Percentiles rank a stretch among this genome's conserved stretches.
Conservation (phyloP, 2,329 filamentous ascomycete genomes). For the Alternaria ethzedia region DNA sequence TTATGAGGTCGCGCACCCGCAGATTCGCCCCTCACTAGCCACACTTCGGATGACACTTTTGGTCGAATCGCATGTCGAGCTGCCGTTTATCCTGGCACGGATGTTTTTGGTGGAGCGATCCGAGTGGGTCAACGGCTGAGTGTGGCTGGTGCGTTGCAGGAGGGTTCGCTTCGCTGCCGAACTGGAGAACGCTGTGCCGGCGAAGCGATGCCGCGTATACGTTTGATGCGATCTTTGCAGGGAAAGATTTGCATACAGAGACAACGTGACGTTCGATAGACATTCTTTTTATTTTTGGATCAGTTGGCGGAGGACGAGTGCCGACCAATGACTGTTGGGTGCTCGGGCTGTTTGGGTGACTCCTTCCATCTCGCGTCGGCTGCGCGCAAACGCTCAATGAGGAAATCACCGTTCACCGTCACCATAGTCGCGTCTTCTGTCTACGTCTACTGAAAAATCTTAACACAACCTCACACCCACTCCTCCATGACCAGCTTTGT, state of each 20-base stretch:
- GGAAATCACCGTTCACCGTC: neutral
- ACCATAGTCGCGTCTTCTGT: neutral
- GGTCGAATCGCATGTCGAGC: slow-evolving; percentile 22
- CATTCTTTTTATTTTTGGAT: slow-evolving; percentile 11
- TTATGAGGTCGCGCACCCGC: slow-evolving; percentile 10
- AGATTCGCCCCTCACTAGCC: slow-evolving; percentile 38
- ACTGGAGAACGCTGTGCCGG: slow-evolving; percentile 8
- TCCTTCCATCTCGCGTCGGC: neutral
- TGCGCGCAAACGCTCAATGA: neutral
- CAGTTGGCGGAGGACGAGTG: neutral
- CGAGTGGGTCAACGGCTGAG: slow-evolving; percentile 11
- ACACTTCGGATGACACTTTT: slow-evolving; percentile 27
- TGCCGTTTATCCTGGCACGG: slow-evolving; percentile 3
- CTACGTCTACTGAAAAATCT: neutral
- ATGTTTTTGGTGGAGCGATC: neutral
- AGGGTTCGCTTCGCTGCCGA: slow-evolving; percentile 18
- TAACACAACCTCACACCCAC: neutral
- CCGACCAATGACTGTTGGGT: neutral
- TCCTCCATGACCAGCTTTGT: neutral
- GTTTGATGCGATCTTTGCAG: neutral
- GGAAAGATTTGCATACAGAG: neutral
- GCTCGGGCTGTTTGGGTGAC: neutral
- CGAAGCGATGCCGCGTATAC: slow-evolving; percentile 12
- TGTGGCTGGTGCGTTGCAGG: slow-evolving; percentile 12
- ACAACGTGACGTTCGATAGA: slow-evolving; percentile 5